These are phyloP conservation scores for Aspergillus sp. DNA, from an alignment of 2,329 filamentous ascomycete species.

Conservation along the genomic window DNA sequence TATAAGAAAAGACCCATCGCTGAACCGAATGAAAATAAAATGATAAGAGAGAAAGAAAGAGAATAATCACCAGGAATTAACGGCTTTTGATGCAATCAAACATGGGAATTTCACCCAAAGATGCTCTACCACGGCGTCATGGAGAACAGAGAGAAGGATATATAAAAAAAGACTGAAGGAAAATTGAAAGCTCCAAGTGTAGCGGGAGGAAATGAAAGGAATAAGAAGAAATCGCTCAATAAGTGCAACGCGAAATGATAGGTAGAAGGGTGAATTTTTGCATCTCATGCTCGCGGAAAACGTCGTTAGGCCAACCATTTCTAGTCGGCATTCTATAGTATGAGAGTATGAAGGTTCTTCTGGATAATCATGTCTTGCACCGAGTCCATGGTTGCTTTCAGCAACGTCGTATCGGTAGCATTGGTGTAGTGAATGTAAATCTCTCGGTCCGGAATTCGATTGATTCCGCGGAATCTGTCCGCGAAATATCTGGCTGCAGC, in stretches of 20 bases:
- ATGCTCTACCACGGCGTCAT: slow-evolving; percentile 21
- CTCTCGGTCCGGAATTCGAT: slow-evolving; percentile 59
- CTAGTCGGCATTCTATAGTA: slow-evolving; percentile 51
- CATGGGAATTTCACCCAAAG: slow-evolving; percentile 9
- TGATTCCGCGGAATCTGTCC: slow-evolving; percentile 75
- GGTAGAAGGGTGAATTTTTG: slow-evolving; percentile 20
- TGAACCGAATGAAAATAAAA: slow-evolving; percentile 24
- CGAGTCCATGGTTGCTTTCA: slow-evolving; percentile 83
- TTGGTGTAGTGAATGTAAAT: slow-evolving; percentile 62
- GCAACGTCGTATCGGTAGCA: slow-evolving; percentile 66
- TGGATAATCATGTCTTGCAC: slow-evolving; percentile 88
- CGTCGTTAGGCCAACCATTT: slow-evolving; percentile 18
- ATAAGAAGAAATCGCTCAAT: slow-evolving; percentile 19
- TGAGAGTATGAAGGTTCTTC: slow-evolving; percentile 76
- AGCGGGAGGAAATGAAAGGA: slow-evolving; percentile 5
- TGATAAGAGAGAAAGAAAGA: slow-evolving; percentile 22
- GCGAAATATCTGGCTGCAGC: slow-evolving; percentile 78
- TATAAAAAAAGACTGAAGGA: neutral
- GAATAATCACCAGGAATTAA: slow-evolving; percentile 18
- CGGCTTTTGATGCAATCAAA: slow-evolving; percentile 15
- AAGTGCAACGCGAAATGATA: slow-evolving; percentile 27
- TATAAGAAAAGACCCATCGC: slow-evolving; percentile 25
- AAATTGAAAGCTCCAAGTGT: neutral
- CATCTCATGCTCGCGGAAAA: slow-evolving; percentile 17
- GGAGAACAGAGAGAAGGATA: slow-evolving; percentile 6